A percentile compares a stretch with the other conserved stretches of the same genome.
Evolutionary conservation across 2,329 filamentous ascomycete genomes (phyloP).

Genomic region (Xylariaceae sp.): DNA sequence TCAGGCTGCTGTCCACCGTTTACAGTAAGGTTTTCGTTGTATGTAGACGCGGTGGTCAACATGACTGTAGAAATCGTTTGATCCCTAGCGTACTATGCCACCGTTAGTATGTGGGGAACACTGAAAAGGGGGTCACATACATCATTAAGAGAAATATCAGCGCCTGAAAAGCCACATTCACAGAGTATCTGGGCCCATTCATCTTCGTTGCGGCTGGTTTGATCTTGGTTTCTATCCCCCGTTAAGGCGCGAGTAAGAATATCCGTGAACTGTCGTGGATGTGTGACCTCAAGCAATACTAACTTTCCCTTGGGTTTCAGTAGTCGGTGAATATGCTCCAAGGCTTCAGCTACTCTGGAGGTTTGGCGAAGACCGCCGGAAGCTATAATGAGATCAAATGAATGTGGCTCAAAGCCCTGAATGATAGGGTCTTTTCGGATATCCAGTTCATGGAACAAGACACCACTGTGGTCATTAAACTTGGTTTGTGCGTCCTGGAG

Average conservation of each 20-base stretch:
- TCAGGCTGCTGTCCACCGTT: neutral
- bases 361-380: neutral
- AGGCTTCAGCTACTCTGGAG: neutral
- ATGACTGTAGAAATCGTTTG: neutral
- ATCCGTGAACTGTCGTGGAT: neutral
- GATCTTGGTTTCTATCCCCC: constrained; percentile 2
- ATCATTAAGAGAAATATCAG: constrained; percentile 10
- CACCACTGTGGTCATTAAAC: constrained; percentile 1
- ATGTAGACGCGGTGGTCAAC: too few relatives aligned
- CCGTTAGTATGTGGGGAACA: neutral
- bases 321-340: constrained; percentile 5
- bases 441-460: constrained; percentile 5
- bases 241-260: constrained; percentile 7
- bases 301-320: constrained; percentile 7
- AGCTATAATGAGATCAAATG: constrained; percentile 10
- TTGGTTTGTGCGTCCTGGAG: constrained; percentile 7
- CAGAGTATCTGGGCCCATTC: constrained; percentile 2
- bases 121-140: neutral
- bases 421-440: neutral
- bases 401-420: constrained; percentile 5
- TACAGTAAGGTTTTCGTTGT: neutral
- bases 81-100: neutral
- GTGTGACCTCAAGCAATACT: constrained; percentile 3
- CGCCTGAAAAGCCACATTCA: constrained; percentile 6
- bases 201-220: neutral